Evolutionary conservation across 768 basidiomycete genomes (phyloP).

Genomic region (Mycena rosella): DNA sequence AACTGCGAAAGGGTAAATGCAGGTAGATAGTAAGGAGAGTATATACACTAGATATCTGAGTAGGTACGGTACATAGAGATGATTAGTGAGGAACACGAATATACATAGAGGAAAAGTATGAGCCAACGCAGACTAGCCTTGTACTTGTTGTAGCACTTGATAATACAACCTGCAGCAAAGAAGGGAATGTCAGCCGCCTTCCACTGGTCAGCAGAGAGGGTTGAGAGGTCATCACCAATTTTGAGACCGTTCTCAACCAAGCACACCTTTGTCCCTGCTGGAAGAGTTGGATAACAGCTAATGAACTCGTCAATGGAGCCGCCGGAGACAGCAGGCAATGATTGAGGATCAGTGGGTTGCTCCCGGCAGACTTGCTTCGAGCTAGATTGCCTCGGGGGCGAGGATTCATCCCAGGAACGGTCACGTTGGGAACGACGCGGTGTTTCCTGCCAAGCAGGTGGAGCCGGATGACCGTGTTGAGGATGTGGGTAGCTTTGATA

Average conservation of each 20-base stretch:
- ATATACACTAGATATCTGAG: background rate
- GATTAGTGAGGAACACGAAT: background rate
- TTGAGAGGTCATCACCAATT: conserved; percentile 9
- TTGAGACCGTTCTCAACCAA: background rate
- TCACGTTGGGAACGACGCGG: background rate
- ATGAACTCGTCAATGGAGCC: background rate
- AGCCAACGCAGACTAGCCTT: background rate
- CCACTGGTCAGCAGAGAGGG: conserved; percentile 4
- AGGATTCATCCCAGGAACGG: conserved; percentile 4
- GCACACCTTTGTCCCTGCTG: background rate
- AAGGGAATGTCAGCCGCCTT: background rate
- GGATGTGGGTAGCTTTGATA: background rate
- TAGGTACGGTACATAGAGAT: background rate
- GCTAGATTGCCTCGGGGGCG: background rate
- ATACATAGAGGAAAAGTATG: background rate
- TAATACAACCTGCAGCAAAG: conserved; percentile 1
- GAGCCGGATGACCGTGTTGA: background rate
- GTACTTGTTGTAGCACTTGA: conserved; percentile 14
- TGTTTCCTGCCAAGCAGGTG: background rate
- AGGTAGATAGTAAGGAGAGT: background rate
- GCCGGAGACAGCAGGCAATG: background rate
- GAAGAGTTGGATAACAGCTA: background rate
- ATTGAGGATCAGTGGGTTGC: background rate
- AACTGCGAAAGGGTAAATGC: background rate
- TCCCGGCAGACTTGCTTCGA: background rate